Conservation (phyloP, 495 filamentous ascomycete species). For the Hypoxylon lienhwacheense region DNA sequence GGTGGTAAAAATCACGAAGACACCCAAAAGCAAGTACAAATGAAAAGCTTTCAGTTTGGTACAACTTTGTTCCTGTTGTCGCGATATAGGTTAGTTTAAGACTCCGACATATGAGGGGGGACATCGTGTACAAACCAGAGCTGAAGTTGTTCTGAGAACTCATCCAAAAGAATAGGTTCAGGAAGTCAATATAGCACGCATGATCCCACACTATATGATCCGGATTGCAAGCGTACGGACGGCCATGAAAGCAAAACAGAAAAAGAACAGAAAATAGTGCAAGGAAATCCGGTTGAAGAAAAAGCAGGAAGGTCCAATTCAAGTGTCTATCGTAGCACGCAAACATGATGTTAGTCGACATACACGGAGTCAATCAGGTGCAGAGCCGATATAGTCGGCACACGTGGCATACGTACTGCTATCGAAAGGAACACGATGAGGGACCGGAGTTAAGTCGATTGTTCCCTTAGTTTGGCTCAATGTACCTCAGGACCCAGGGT, state of each 20-base stretch:
- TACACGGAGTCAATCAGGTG: constrained; percentile 14
- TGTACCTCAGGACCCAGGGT: constrained; percentile 6
- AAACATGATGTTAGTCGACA: constrained; percentile 23
- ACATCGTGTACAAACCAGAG: constrained; percentile 43
- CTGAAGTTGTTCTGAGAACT: constrained; percentile 32
- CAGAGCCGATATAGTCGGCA: constrained; percentile 18
- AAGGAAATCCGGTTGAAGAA: constrained; percentile 25
- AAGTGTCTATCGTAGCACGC: constrained; percentile 21
- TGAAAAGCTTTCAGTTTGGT: constrained; percentile 42
- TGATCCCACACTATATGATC: constrained; percentile 19
- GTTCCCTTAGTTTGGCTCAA: constrained; percentile 4
- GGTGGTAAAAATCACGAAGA: constrained; percentile 38
- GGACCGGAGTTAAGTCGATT: constrained; percentile 5
- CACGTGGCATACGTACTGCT: constrained; percentile 30
- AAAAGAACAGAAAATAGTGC: constrained; percentile 1
- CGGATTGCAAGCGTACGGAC: constrained; percentile 4
- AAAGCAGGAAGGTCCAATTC: constrained; percentile 22
- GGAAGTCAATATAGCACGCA: constrained; percentile 9
- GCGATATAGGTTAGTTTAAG: constrained; percentile 36
- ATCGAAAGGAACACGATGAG: constrained; percentile 14
- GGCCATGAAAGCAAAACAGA: constrained; percentile 1
- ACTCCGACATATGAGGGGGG: constrained; percentile 20
- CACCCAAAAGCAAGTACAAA: constrained; percentile 37
- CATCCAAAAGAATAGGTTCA: constrained; percentile 15
- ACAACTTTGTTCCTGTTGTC: constrained; percentile 54